phyloP scores from a whole-genome alignment of 441 rosid species.

The Adansonia rubrostipa region DNA sequence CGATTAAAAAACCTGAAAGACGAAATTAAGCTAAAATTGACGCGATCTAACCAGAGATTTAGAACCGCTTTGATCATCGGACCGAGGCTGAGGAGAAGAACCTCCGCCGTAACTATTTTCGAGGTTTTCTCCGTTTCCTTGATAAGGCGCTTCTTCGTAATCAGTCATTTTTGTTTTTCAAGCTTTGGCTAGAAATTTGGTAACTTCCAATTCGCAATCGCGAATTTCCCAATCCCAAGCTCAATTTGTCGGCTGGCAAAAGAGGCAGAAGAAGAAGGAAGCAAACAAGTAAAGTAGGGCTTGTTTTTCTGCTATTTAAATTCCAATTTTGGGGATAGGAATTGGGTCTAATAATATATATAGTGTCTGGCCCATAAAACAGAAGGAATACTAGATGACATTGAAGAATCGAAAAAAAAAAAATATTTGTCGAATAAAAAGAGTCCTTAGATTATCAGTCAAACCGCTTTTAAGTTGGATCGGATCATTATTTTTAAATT shows the following conservation, averaged over 20 bases:
- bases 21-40: not conserved
- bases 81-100: slow-evolving; percentile 51
- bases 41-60: slow-evolving; percentile 30
- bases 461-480: too few relatives aligned
- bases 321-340: not conserved
- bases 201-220: not conserved
- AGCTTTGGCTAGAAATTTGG: not conserved
- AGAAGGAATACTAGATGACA: too few relatives aligned
- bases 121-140: slow-evolving; percentile 64
- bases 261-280: not conserved
- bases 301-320: not conserved
- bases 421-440: too few relatives aligned
- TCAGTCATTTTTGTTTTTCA: slow-evolving; percentile 51
- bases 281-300: slow-evolving; percentile 9
- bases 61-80: slow-evolving; percentile 62
- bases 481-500: too few relatives aligned
- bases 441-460: too few relatives aligned
- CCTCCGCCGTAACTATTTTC: slow-evolving; percentile 54
- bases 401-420: too few relatives aligned
- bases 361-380: too few relatives aligned
- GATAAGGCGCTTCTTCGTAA: slow-evolving; percentile 63
- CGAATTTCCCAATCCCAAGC: slow-evolving; percentile 18
- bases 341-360: not conserved
- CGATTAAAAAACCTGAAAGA: not conserved
- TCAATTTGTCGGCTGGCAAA: not conserved